Base-by-base conservation (phyloP, 257 asterid species). In the Capsicum pubescens region DNA sequence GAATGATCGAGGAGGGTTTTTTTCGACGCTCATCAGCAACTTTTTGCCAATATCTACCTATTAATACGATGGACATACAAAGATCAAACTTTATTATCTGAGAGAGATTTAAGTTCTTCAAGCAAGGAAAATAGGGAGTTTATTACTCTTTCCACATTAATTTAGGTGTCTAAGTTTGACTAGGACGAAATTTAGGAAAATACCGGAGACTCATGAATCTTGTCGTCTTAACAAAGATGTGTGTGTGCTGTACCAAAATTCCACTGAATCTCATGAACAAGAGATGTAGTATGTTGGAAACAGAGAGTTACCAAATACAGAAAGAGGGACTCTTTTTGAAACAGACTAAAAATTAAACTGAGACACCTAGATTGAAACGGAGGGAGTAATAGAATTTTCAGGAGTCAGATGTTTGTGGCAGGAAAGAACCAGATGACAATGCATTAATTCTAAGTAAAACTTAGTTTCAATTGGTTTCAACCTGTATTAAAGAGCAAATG, bases 31-130 rank as follows among this genome's bases (percentile, higher is more conserved):
- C 97, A 76, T 93, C 95, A 86, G 94, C 94, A 90, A 96, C 88
- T 90, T 90, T 96, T 71, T 61, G 93, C 99, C 98, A 96, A 82
- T 96, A 96, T 85, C 64, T 94, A 80, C 92, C 99, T 96, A 87
- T 85, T 32, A 82, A 79, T 56, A 82, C 59, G 87, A 83, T 52
- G 87, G 60, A 81, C 81, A 66, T 82, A 74, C 36, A 21, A 48
- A 76, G 81, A 52, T 76, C 46, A 76, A 50, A 76, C 50, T 76
- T 76, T 54, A 14, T 26, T 76, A 26, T 52, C 48, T 52, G 64
- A 76, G 64, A 54, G 42, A 74, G 54, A 26, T 5, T 76, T 8
- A 14, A 76, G 64, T 14, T n/a, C 61, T 32, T 76, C 81, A 54
- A 26, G 6, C 63, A 76, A 76, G 81, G 61, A 54, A 76, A 52